These are phyloP conservation scores for Ostreobium quekettii DNA, from an alignment of 139 green algal species.

Conservation along the genomic window DNA sequence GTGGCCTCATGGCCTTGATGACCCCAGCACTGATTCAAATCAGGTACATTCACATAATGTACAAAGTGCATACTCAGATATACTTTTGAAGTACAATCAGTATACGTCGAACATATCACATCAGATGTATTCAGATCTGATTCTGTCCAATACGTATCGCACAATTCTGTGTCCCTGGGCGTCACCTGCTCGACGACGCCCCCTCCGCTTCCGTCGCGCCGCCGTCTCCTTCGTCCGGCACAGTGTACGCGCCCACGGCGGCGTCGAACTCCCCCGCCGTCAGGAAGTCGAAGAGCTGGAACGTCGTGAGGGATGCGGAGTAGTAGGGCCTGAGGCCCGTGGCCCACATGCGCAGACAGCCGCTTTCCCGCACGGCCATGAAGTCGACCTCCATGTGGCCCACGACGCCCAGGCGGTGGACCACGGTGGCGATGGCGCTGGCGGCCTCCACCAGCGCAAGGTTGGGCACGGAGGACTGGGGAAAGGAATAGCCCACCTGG, in stretches of 20 bases:
- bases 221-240: background rate
- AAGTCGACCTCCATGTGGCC: constrained; percentile 52
- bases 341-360: constrained; percentile 33
- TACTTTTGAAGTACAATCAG: too few relatives aligned
- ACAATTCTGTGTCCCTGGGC: background rate
- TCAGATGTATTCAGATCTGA: too few relatives aligned
- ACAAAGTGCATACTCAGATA: too few relatives aligned
- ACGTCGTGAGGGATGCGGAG: constrained; percentile 38
- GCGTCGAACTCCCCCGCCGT: constrained; percentile 25
- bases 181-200: background rate
- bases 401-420: constrained; percentile 31
- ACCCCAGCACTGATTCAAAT: too few relatives aligned
- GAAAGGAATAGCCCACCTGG: constrained; percentile 47
- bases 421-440: constrained; percentile 25
- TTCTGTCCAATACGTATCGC: background rate
- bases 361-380: constrained; percentile 34
- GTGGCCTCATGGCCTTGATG: too few relatives aligned
- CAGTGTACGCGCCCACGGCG: background rate
- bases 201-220: background rate
- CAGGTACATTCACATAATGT: too few relatives aligned
- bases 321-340: constrained; percentile 31
- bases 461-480: constrained; percentile 48
- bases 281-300: constrained; percentile 58
- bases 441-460: constrained; percentile 39
- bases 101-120: too few relatives aligned